Percentiles rank a stretch among this genome's conserved stretches.
phyloP scores from a whole-genome alignment of 202 grass and related monocot genomes.

The Alloteropsis angusta region DNA sequence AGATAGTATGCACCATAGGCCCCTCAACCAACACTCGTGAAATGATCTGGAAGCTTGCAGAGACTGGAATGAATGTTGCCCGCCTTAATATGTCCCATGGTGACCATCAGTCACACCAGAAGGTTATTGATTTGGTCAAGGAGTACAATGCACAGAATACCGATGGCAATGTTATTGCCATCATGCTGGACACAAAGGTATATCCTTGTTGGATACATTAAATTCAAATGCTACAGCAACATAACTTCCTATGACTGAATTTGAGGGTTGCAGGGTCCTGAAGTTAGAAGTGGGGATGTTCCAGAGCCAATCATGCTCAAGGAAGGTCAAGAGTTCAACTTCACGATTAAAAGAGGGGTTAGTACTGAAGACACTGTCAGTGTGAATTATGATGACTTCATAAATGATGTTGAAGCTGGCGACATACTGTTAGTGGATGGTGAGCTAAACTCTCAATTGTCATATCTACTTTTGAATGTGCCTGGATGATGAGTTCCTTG shows the following conservation, averaged over 20 bases:
- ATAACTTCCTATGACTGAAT: background rate
- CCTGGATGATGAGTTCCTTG: background rate
- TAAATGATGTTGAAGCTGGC: conserved; percentile 88
- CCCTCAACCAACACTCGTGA: conserved; percentile 73
- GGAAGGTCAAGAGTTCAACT: conserved; percentile 86
- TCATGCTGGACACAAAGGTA: conserved; percentile 99
- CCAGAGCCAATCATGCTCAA: conserved; percentile 75
- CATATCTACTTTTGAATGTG: background rate
- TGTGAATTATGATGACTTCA: conserved; percentile 97
- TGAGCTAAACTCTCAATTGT: conserved; percentile 45
- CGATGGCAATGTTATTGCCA: conserved; percentile 62
- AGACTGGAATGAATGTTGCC: conserved; percentile 83
- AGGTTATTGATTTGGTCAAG: conserved; percentile 85
- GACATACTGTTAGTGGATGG: conserved; percentile 93
- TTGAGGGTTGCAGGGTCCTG: conserved; percentile 60
- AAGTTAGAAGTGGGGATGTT: conserved; percentile 97
- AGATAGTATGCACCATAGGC: conserved; percentile 97
- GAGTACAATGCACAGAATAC: conserved; percentile 76
- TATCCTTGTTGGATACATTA: background rate
- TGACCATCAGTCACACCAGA: conserved; percentile 89
- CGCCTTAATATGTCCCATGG: conserved; percentile 94
- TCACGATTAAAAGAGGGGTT: conserved; percentile 82
- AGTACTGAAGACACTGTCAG: conserved; percentile 75
- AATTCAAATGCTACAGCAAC: background rate
- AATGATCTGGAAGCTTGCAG: conserved; percentile 97